Percentiles rank a stretch among this genome's conserved stretches.
These are phyloP conservation scores for Botrytis porri DNA, from an alignment of 2,329 filamentous ascomycete genomes.

Conservation along the genomic window DNA sequence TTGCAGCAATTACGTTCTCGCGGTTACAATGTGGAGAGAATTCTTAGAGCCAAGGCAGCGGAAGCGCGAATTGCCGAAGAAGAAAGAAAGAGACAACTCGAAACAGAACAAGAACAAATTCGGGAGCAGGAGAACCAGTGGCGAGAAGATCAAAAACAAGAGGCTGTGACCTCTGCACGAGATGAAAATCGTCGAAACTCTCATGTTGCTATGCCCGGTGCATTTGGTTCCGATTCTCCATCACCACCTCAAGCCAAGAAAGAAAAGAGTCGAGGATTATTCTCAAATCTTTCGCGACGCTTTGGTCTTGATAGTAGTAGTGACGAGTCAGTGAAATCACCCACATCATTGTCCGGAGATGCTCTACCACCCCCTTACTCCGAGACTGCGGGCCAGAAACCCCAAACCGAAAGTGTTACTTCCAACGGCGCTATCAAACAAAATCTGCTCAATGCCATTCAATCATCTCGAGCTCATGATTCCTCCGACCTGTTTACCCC, in stretches of 20 bases:
- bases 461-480: constrained; percentile 73
- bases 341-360: constrained; percentile 16
- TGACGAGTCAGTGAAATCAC: constrained; percentile 9
- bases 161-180: constrained; percentile 24
- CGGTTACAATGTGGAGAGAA: constrained; percentile 95
- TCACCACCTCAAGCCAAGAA: constrained; percentile 43
- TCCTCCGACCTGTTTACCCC: constrained; percentile 70
- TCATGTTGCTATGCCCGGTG: constrained; percentile 64
- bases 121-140: constrained; percentile 55
- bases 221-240: constrained; percentile 64
- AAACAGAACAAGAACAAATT: constrained; percentile 68
- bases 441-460: constrained; percentile 74
- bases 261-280: constrained; percentile 51
- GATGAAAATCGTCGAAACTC: constrained; percentile 41
- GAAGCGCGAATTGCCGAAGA: constrained; percentile 86
- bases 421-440: constrained; percentile 61
- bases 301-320: constrained; percentile 60
- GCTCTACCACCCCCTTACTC: constrained; percentile 34
- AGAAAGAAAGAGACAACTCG: constrained; percentile 69
- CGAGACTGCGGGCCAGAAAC: constrained; percentile 26
- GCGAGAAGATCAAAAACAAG: constrained; percentile 35
- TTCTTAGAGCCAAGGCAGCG: constrained; percentile 80
- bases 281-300: constrained; percentile 63
- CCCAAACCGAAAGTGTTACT: constrained; percentile 47
- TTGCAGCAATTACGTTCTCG: constrained; percentile 77